Percentiles rank a stretch among this genome's conserved stretches.
These are phyloP conservation scores for Theobroma grandiflorum DNA, from an alignment of 441 rosid genomes.

Conservation along the genomic window DNA sequence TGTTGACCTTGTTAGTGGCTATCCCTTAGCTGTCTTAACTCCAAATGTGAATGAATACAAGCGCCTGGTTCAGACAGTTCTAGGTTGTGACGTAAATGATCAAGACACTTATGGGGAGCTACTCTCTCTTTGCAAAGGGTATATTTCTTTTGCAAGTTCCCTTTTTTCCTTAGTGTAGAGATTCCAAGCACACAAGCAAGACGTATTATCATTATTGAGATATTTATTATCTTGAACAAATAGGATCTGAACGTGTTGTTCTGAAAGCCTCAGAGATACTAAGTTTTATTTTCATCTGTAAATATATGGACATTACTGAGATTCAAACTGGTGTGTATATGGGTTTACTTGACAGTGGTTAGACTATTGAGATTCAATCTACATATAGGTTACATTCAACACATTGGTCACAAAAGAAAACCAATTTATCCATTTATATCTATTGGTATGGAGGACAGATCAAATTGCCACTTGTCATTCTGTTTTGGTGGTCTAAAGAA, in stretches of 20 bases:
- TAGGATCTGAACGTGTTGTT: not conserved
- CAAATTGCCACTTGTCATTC: not conserved
- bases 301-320: not conserved
- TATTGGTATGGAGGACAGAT: not conserved
- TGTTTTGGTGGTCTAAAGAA: not conserved
- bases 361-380: not conserved
- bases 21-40: constrained; percentile 83
- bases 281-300: not conserved
- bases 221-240: not conserved
- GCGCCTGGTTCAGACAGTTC: constrained; percentile 79
- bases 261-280: not conserved
- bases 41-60: constrained; percentile 95
- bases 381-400: not conserved
- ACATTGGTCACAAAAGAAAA: constrained; percentile 8
- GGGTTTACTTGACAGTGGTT: not conserved
- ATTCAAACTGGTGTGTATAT: not conserved
- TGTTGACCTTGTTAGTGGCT: constrained; percentile 74
- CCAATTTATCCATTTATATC: not conserved
- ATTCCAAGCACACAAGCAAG: not conserved
- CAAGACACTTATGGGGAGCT: constrained; percentile 65
- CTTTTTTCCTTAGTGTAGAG: not conserved
- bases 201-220: not conserved
- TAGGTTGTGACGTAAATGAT: constrained; percentile 72
- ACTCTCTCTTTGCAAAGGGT: constrained; percentile 75
- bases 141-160: constrained; percentile 27